These are phyloP conservation scores for Thalassiosira hispida DNA, from an alignment of 352 stramenopile species.

Conservation along the genomic window DNA sequence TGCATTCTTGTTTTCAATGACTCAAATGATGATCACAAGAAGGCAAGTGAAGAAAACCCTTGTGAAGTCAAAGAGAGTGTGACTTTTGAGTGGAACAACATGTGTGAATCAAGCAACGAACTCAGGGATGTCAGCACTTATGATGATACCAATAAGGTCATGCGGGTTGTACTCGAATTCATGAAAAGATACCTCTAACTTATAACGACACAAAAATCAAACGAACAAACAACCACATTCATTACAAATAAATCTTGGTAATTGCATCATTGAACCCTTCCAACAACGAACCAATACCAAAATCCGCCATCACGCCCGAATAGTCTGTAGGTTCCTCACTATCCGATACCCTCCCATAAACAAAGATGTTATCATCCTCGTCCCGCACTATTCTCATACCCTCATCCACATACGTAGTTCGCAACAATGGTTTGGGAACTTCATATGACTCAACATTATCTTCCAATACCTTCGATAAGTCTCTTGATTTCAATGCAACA, in stretches of 20 bases:
- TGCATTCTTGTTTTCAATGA: slow-evolving; percentile 72
- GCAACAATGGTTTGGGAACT: slow-evolving; percentile 66
- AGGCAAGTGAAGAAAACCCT: background rate
- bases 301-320: slow-evolving; percentile 66
- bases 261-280: slow-evolving; percentile 82
- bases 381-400: slow-evolving; percentile 77
- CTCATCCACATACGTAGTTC: slow-evolving; percentile 71
- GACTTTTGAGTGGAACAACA: slow-evolving; percentile 45
- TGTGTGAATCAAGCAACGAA: slow-evolving; percentile 32
- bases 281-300: slow-evolving; percentile 73
- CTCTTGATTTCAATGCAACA: slow-evolving; percentile 66
- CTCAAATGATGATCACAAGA: background rate
- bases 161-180: slow-evolving; percentile 27
- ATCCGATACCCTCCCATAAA: slow-evolving; percentile 74
- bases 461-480: slow-evolving; percentile 74
- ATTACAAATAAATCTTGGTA: slow-evolving; percentile 77
- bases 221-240: too few species aligned
- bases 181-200: slow-evolving; percentile 44
- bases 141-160: slow-evolving; percentile 12
- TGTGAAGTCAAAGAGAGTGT: slow-evolving; percentile 17
- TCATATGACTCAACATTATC: slow-evolving; percentile 64
- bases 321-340: slow-evolving; percentile 74
- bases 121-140: background rate
- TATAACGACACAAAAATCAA: too few species aligned
- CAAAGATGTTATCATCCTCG: slow-evolving; percentile 80